Conservation (phyloP, 257 asterid genomes). For the Solanum tarijense region DNA sequence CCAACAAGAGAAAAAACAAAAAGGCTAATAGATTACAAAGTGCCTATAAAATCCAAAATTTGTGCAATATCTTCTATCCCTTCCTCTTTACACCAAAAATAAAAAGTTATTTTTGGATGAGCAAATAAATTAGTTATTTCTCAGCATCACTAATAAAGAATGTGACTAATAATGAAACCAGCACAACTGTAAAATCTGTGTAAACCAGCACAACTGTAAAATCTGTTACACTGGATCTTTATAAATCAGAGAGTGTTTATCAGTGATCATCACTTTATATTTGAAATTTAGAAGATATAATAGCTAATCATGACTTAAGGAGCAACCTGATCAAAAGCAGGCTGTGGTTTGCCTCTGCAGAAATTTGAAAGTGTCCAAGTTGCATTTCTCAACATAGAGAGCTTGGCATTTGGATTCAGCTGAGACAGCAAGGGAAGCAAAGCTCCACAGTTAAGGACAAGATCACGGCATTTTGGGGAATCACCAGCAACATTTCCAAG, state of each 20-base stretch:
- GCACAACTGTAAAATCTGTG: background rate
- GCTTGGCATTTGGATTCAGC: slow-evolving; percentile 68
- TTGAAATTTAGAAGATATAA: background rate
- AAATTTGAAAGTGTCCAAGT: background rate
- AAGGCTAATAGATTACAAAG: too few relatives aligned
- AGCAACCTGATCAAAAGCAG: slow-evolving; percentile 69
- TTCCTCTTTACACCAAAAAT: too few relatives aligned
- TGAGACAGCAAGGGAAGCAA: slow-evolving; percentile 62
- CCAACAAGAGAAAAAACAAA: too few relatives aligned
- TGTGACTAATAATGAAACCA: background rate
- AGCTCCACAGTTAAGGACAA: slow-evolving; percentile 35
- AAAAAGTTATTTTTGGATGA: too few relatives aligned
- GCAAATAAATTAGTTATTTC: background rate
- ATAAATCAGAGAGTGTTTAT: background rate
- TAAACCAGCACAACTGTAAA: background rate
- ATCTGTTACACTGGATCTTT: background rate
- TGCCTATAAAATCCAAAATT: too few relatives aligned
- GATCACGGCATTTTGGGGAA: slow-evolving; percentile 73
- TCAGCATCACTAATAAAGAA: background rate
- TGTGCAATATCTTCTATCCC: too few relatives aligned
- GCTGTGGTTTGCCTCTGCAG: slow-evolving; percentile 63
- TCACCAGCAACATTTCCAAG: slow-evolving; percentile 94
- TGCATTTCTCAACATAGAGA: slow-evolving; percentile 76
- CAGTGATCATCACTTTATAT: background rate
- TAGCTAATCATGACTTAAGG: background rate